These are phyloP conservation scores for Arabis alpina DNA, from an alignment of 345 rosid genomes.

Conservation along the genomic window DNA sequence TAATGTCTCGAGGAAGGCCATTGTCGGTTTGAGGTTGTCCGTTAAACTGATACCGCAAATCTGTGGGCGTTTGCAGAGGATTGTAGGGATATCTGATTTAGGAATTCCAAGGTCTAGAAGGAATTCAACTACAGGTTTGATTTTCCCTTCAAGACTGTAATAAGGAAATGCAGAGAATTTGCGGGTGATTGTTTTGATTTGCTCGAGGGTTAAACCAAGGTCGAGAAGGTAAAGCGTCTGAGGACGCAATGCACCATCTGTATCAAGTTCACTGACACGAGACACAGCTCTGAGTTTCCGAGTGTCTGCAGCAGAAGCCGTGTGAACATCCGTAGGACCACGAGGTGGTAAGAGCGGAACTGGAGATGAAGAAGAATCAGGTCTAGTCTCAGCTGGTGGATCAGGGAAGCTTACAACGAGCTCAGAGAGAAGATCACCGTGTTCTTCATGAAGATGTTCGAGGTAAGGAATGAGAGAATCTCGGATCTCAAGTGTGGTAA, in stretches of 20 bases:
- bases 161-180: slow-evolving; percentile 83
- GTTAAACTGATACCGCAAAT: slow-evolving; percentile 82
- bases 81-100: slow-evolving; percentile 62
- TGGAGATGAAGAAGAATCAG: slow-evolving; percentile 28
- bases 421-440: slow-evolving; percentile 61
- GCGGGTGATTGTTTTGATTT: slow-evolving; percentile 72
- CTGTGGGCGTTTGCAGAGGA: slow-evolving; percentile 82
- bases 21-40: slow-evolving; percentile 77
- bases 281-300: slow-evolving; percentile 67
- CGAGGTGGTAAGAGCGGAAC: slow-evolving; percentile 42
- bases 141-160: slow-evolving; percentile 81
- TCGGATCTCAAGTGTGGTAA: slow-evolving; percentile 85
- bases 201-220: slow-evolving; percentile 80
- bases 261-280: slow-evolving; percentile 63
- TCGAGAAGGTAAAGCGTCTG: slow-evolving; percentile 75
- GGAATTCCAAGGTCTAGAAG: slow-evolving; percentile 80
- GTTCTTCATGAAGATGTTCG: slow-evolving; percentile 64
- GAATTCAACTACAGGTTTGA: slow-evolving; percentile 87
- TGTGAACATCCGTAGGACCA: slow-evolving; percentile 40
- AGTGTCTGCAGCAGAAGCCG: slow-evolving; percentile 46
- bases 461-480: slow-evolving; percentile 86
- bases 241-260: slow-evolving; percentile 69
- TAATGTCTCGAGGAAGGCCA: slow-evolving; percentile 69
- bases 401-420: slow-evolving; percentile 77
- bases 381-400: slow-evolving; percentile 53